These are phyloP conservation scores for Arthrocladium fulminans DNA, from an alignment of 2,329 filamentous ascomycete species.

Conservation along the genomic window DNA sequence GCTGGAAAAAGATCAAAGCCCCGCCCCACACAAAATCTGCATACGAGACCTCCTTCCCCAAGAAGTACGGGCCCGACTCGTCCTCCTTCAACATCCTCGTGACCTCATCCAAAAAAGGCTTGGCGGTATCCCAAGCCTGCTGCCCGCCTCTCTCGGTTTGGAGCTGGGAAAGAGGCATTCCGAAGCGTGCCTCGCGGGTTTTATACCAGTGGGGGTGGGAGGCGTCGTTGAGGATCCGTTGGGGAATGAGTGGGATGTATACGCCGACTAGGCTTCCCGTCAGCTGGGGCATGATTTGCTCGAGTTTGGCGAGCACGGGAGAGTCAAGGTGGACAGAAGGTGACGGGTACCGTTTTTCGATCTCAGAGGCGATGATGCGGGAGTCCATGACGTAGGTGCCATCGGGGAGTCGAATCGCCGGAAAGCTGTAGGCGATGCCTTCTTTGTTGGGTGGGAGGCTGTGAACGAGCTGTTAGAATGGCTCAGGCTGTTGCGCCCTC, in stretches of 20 bases:
- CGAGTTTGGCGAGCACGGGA: slow-evolving; percentile 39
- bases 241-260: slow-evolving; percentile 43
- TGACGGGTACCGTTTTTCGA: slow-evolving; percentile 52
- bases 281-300: slow-evolving; percentile 31
- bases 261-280: slow-evolving; percentile 32
- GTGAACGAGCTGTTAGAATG: slow-evolving; percentile 6
- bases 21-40: slow-evolving; percentile 51
- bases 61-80: slow-evolving; percentile 51
- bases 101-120: slow-evolving; percentile 28
- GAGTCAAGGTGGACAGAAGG: slow-evolving; percentile 52
- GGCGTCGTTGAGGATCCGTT: slow-evolving; percentile 42
- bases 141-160: slow-evolving; percentile 41
- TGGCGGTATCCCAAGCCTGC: slow-evolving; percentile 39
- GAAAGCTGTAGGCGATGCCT: slow-evolving; percentile 43
- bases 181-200: slow-evolving; percentile 43
- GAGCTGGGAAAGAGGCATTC: slow-evolving; percentile 46
- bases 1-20: slow-evolving; percentile 38
- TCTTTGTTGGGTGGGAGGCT: slow-evolving; percentile 41
- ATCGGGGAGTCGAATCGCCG: slow-evolving; percentile 47
- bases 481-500: neutral
- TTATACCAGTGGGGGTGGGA: slow-evolving; percentile 48
- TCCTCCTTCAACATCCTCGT: slow-evolving; percentile 46
- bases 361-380: slow-evolving; percentile 46
- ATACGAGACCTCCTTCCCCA: slow-evolving; percentile 48
- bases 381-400: slow-evolving; percentile 58